These are phyloP conservation scores for Ustilago tritici DNA, from an alignment of 1,284 basidiomycete genomes.

Conservation along the genomic window DNA sequence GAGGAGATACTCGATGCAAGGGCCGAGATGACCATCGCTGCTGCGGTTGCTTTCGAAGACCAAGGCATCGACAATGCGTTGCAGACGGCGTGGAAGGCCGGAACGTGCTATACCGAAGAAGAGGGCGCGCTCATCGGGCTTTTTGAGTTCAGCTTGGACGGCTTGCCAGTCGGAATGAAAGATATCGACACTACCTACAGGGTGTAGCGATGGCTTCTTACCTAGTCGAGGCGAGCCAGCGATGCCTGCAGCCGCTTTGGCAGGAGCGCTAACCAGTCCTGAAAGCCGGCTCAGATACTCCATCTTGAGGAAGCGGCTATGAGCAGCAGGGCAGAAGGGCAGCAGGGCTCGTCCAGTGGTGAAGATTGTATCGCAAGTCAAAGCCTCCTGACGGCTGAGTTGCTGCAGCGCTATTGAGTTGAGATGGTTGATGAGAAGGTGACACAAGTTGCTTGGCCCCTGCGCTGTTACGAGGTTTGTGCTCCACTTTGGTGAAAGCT, in stretches of 20 bases:
- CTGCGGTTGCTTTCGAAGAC: conserved; percentile 85
- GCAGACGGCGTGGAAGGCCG: conserved; percentile 80
- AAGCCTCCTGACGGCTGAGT: too few relatives aligned
- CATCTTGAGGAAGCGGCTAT: conserved; percentile 32
- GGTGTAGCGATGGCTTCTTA: conserved; percentile 44
- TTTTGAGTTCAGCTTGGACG: conserved; percentile 71
- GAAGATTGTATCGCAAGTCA: too few relatives aligned
- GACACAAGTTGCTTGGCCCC: background rate
- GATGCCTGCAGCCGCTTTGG: conserved; percentile 34
- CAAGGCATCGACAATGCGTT: conserved; percentile 86
- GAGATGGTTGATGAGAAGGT: background rate
- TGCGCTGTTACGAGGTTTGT: background rate
- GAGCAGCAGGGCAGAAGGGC: background rate
- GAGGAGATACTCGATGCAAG: conserved; percentile 88
- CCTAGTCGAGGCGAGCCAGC: conserved; percentile 32
- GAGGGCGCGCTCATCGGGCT: conserved; percentile 85
- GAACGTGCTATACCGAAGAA: conserved; percentile 84
- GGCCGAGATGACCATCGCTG: conserved; percentile 80
- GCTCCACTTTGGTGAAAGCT: background rate
- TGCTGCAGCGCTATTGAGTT: background rate
- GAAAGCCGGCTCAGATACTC: conserved; percentile 52
- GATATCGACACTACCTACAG: conserved; percentile 47
- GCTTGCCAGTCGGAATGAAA: conserved; percentile 51
- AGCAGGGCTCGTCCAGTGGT: too few relatives aligned
- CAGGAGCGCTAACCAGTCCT: conserved; percentile 43